Base-by-base conservation (phyloP, 2,329 filamentous ascomycete species). In the Cladosporium sp. region DNA sequence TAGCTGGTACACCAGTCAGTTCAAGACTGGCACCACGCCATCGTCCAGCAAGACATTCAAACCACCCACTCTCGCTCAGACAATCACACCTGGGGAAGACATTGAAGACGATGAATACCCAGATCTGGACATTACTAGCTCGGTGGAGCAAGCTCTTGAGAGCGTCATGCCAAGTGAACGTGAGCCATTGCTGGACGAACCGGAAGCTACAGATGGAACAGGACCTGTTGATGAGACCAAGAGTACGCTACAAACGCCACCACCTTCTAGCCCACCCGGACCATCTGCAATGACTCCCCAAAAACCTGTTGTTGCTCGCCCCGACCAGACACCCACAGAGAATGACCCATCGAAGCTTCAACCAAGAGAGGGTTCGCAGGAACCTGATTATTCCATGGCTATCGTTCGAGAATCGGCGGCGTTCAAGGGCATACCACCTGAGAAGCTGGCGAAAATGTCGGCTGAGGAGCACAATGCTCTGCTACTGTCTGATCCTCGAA, bases 381-480 rank as follows among this genome's bases (percentile, higher is more conserved):
- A 72, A 54, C 66, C 69, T 17, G 70, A 72, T 52, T 70, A 69
- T 45, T 66, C 67, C 9, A 68, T 70, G 59, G 66, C 69, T 3
- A 61, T 72, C 9, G 62, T 72, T 5, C 64, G 67, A 9, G 62
- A 71, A 30, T 71, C 70, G 8, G 67, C 68, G 20, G 62, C 64
- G 0, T 61, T 70, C 11, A 64, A 65, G 15, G 59, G 64, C 15
- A 51, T 70, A 5, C 67, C 70, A 5, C 65, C 68, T 9, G 64
- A 68, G 20, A 72, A 72, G 20, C 74, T 76, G 36, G 72, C 73
- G 17, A 73, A 73, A 11, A 76, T 94, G 77, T 96, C 91, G 0
- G 89, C 94, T 0, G 93, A 99, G 73, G 89, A 97, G 70, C 92
- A 97, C 73, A 99, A 97, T 69, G 89, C 90, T 9, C 79, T 88